Conservation (phyloP, 345 rosid species). For the Salix brachista region DNA sequence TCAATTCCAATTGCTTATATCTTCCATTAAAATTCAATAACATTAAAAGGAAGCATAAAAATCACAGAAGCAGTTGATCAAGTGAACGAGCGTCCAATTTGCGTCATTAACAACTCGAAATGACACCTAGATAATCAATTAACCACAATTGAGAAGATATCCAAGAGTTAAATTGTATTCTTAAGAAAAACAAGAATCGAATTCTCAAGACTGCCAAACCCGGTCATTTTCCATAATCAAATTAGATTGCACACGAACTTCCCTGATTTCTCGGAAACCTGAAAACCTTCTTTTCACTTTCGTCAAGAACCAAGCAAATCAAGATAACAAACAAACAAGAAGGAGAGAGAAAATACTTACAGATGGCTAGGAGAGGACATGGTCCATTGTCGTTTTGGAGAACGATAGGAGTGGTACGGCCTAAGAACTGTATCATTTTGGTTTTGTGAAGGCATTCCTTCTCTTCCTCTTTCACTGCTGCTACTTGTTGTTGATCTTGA, state of each 20-base stretch:
- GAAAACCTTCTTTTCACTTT: background rate
- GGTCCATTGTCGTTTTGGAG: slow-evolving; percentile 99
- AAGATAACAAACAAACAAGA: background rate
- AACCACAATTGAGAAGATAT: background rate
- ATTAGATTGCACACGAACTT: background rate
- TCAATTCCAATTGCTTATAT: background rate
- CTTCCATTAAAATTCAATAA: background rate
- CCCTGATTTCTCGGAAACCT: slow-evolving; percentile 6
- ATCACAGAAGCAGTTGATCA: no score
- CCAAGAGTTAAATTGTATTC: background rate
- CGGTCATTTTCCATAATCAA: background rate
- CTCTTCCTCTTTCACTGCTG: slow-evolving; percentile 9
- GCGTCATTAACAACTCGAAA: background rate
- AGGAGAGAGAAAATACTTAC: slow-evolving; percentile 34
- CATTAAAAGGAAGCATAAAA: background rate
- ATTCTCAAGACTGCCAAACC: background rate
- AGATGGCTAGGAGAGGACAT: slow-evolving; percentile 95
- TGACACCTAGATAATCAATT: background rate
- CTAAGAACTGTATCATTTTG: slow-evolving; percentile 76
- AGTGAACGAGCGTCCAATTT: background rate
- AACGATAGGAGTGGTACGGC: slow-evolving; percentile 77
- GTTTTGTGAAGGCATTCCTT: slow-evolving; percentile 67
- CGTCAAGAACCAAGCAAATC: background rate
- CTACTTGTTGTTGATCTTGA: slow-evolving; percentile 1
- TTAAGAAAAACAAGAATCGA: no score